A percentile compares a stretch with the other conserved stretches of the same genome.
Evolutionary conservation across 1,284 basidiomycete species (phyloP).

Genomic region (Apiotrichum gamsii): DNA sequence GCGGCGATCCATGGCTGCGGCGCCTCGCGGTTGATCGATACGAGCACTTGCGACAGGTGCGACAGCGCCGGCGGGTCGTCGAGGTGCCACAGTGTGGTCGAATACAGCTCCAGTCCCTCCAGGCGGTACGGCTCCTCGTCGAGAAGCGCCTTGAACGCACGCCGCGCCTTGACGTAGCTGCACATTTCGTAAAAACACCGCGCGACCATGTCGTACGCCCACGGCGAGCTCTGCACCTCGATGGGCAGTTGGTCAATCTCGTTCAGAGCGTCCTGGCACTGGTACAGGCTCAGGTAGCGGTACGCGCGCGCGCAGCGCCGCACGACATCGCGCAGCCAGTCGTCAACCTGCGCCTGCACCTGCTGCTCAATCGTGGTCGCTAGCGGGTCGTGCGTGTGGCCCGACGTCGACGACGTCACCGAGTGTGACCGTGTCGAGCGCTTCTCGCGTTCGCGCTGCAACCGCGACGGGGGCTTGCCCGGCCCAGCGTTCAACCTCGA

Average conservation of each 20-base stretch:
- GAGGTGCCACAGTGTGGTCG: conserved; percentile 88
- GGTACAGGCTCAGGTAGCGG: conserved; percentile 64
- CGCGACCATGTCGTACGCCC: conserved; percentile 72
- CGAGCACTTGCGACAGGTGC: conserved; percentile 79
- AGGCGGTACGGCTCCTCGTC: conserved; percentile 75
- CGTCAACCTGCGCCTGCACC: conserved; percentile 67
- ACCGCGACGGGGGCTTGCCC: conserved; percentile 15
- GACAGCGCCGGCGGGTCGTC: conserved; percentile 73
- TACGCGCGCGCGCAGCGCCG: conserved; percentile 72
- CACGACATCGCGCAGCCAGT: conserved; percentile 73
- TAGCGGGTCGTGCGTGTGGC: conserved; percentile 53
- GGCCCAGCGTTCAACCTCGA: conserved; percentile 29
- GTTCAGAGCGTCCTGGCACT: conserved; percentile 64
- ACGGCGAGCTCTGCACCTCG: conserved; percentile 65
- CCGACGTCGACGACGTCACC: conserved; percentile 54
- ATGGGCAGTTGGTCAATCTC: conserved; percentile 71
- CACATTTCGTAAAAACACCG: conserved; percentile 79
- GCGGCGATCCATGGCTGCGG: conserved; percentile 91
- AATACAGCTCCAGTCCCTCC: conserved; percentile 87
- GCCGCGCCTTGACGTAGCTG: conserved; percentile 76
- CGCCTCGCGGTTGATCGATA: conserved; percentile 69
- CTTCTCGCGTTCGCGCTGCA: conserved; percentile 18
- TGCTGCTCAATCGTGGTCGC: conserved; percentile 62
- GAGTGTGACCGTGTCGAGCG: conserved; percentile 32
- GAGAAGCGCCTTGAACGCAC: conserved; percentile 73